Percentiles rank a stretch among this genome's conserved stretches.
Conservation (phyloP, 2,329 filamentous ascomycete genomes). For the Claviceps quebecensis region DNA sequence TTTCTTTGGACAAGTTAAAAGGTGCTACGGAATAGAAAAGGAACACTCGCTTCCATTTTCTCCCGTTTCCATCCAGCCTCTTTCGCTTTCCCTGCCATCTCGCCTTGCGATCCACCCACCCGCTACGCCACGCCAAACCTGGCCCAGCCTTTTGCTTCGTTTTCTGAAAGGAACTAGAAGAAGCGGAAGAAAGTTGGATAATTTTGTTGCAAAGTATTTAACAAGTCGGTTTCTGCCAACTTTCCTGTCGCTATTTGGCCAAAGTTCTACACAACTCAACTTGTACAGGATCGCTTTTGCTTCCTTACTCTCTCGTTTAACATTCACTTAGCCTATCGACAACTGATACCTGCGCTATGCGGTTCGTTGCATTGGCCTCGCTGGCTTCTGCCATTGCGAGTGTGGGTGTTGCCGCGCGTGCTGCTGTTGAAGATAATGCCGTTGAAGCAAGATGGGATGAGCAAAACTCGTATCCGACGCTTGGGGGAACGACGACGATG, state of each 20-base stretch:
- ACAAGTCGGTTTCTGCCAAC: too few relatives aligned
- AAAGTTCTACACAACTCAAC: too few relatives aligned
- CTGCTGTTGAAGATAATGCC: neutral
- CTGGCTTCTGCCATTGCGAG: constrained; percentile 5
- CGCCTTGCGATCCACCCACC: neutral
- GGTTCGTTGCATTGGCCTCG: constrained; percentile 4
- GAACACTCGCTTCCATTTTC: neutral
- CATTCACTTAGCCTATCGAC: too few relatives aligned
- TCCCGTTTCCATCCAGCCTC: neutral
- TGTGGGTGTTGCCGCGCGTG: neutral
- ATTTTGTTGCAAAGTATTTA: too few relatives aligned
- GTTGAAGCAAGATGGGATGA: constrained; percentile 1
- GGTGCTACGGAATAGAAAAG: neutral
- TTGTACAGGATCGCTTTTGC: neutral
- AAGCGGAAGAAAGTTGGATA: too few relatives aligned
- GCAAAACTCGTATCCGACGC: neutral
- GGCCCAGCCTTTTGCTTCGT: neutral
- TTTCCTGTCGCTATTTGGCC: too few relatives aligned
- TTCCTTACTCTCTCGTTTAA: neutral
- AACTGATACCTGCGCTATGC: neutral
- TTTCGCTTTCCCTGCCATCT: neutral
- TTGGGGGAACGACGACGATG: constrained; percentile 9
- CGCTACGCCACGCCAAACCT: neutral
- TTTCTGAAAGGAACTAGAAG: neutral
- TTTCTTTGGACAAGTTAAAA: neutral